A percentile compares a stretch with the other conserved stretches of the same genome.
Evolutionary conservation across 495 filamentous ascomycete genomes (phyloP).

Genomic region (Talaromyces liani): DNA sequence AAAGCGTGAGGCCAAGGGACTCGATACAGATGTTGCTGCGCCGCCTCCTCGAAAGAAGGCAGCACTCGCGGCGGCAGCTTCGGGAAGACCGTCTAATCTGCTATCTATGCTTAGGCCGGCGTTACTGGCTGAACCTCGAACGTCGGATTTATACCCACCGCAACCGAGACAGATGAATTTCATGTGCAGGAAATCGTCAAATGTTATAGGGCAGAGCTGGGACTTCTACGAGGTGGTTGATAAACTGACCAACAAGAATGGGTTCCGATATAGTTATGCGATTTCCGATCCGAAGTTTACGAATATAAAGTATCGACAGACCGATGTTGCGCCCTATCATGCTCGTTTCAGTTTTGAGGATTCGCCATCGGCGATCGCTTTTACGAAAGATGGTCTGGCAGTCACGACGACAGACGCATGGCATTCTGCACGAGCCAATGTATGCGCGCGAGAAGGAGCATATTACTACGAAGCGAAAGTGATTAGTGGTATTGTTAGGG

Average conservation of each 20-base stretch:
- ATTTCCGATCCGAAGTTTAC: conserved; percentile 82
- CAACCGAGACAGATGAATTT: conserved; percentile 36
- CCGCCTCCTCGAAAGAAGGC: conserved; percentile 31
- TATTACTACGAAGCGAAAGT: conserved; percentile 95
- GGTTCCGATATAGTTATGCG: conserved; percentile 83
- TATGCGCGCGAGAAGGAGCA: conserved; percentile 81
- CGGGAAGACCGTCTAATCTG: conserved; percentile 23
- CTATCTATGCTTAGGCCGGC: conserved; percentile 26
- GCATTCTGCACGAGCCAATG: conserved; percentile 65
- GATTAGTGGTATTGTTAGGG: conserved; percentile 52
- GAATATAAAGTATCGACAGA: conserved; percentile 80
- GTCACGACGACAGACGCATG: conserved; percentile 38
- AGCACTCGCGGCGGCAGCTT: conserved; percentile 23
- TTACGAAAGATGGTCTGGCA: conserved; percentile 33
- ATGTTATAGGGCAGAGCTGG: conserved; percentile 29
- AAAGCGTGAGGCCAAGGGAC: conserved; percentile 68
- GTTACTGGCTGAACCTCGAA: conserved; percentile 28
- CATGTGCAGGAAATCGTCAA: conserved; percentile 27
- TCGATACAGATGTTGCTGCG: conserved; percentile 26
- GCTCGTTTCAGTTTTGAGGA: conserved; percentile 89
- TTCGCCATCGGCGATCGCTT: conserved; percentile 59
- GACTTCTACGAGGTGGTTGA: conserved; percentile 40
- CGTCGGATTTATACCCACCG: conserved; percentile 31
- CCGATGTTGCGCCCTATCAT: conserved; percentile 73
- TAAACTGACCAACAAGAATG: conserved; percentile 84